A percentile compares a stretch with the other conserved stretches of the same genome.
These are phyloP conservation scores for Fonsecaea erecta DNA, from an alignment of 2,329 filamentous ascomycete species.

Conservation along the genomic window DNA sequence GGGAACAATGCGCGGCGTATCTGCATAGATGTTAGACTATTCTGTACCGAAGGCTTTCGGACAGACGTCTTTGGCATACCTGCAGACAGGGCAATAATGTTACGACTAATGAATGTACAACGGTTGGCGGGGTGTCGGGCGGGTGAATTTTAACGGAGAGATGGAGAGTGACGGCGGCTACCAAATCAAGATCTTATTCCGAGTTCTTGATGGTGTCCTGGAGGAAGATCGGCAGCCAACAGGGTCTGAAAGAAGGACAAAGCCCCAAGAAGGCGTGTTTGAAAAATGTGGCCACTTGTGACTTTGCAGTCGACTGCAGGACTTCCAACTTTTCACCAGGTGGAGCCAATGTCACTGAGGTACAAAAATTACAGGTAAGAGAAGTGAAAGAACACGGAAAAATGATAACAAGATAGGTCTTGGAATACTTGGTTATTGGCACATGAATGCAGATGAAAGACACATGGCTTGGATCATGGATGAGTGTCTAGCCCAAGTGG, in stretches of 20 bases:
- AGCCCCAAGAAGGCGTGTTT: not conserved
- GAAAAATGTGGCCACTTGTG: not conserved
- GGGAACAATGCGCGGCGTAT: constrained; percentile 70
- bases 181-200: not conserved
- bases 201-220: not conserved
- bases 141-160: not conserved
- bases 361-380: not conserved
- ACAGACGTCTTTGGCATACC: not conserved
- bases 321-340: not conserved
- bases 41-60: not conserved
- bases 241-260: not conserved
- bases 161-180: not conserved
- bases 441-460: not conserved
- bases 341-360: not conserved
- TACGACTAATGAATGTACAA: not conserved
- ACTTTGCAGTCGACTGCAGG: not conserved
- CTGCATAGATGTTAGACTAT: constrained; percentile 35
- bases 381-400: not conserved
- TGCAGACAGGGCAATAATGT: constrained; percentile 11
- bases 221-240: too few relatives aligned
- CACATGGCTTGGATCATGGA: not conserved
- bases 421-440: not conserved
- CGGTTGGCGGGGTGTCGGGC: not conserved
- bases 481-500: not conserved
- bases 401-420: not conserved